Conservation (phyloP, 495 filamentous ascomycete genomes). For the Aspergillus nanangensis region DNA sequence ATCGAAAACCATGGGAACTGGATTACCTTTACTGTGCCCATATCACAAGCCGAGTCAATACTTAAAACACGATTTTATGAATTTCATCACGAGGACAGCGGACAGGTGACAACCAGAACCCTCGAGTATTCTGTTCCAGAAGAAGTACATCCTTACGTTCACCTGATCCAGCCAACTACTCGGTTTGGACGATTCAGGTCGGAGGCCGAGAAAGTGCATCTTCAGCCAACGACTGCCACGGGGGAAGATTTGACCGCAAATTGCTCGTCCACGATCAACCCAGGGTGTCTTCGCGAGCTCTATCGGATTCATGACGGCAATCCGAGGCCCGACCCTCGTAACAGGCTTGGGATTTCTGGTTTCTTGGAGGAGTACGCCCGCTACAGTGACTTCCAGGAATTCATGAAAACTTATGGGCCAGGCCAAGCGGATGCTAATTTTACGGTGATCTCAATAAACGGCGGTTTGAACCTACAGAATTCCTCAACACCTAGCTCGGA, state of each 20-base stretch:
- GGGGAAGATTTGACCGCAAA: conserved; percentile 24
- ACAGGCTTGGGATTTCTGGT: conserved; percentile 61
- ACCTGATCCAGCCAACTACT: conserved; percentile 54
- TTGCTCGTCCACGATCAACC: conserved; percentile 50
- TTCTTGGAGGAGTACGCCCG: conserved; percentile 65
- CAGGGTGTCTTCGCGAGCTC: conserved; percentile 53
- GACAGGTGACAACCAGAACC: conserved; percentile 44
- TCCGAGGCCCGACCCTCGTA: conserved; percentile 29
- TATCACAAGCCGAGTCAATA: conserved; percentile 49
- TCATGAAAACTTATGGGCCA: conserved; percentile 49
- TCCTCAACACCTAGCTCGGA: conserved; percentile 39
- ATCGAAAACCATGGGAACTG: conserved; percentile 50
- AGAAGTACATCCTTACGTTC: conserved; percentile 39
- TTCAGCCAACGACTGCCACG: conserved; percentile 21
- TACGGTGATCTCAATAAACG: conserved; percentile 56
- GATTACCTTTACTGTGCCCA: conserved; percentile 48
- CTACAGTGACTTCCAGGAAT: conserved; percentile 50
- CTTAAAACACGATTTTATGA: conserved; percentile 51
- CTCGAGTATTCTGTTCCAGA: conserved; percentile 55
- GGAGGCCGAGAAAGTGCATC: conserved; percentile 15
- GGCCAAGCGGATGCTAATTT: conserved; percentile 54
- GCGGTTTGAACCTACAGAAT: conserved; percentile 49
- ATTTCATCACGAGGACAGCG: conserved; percentile 36
- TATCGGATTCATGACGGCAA: conserved; percentile 53
- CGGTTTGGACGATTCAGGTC: conserved; percentile 39